Base-by-base conservation (phyloP, 2,329 filamentous ascomycete species). In the Thielaviopsis cerberus region DNA sequence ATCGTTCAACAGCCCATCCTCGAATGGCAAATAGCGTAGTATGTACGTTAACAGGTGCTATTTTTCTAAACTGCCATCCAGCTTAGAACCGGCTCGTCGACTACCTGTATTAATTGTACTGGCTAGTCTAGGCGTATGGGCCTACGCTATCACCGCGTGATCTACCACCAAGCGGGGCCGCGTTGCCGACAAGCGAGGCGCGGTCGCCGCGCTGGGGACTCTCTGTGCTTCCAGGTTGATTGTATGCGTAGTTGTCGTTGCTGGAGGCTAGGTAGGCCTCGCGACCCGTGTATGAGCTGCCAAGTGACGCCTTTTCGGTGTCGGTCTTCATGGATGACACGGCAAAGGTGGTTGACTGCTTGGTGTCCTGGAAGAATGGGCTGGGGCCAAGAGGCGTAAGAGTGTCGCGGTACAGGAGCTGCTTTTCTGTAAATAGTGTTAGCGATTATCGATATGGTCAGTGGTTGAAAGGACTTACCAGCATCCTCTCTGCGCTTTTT, bases 321-420 rank as follows among this genome's bases (percentile, higher is more conserved):
- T 72, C 69, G 26, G 66, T 61, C 22, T 67, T 64, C 6, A 70
- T 67, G 56, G 69, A 72, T 55, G 71, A 68, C 59, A 75, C 65
- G 51, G 75, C 69, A 63, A 75, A 74, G 60, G 72, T 72, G 30
- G 71, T 71, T 27, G 69, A 68, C 48, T 69, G 67, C 22, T 69
- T 64, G 34, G 67, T 63, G 45, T 58, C 45, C 11, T 58, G 41
- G 25, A 96, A 80, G 13, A 86, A 90, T 74, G 91, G 91, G 67
- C 87, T 85, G 1, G 88, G 86, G 66, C 94, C 87, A 45, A 95
- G 79, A 4, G 89, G 86, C 1, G 89, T 96, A 54, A 96, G 81
- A 61, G 85, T 73, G 64, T 92, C 86, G 63, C 84, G 83, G 65
- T 82, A 79, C 62, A 81, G 71, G 48, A 59, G 54, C 7, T 48